phyloP scores from a whole-genome alignment of 441 rosid genomes.

The Jatropha podagrica region DNA sequence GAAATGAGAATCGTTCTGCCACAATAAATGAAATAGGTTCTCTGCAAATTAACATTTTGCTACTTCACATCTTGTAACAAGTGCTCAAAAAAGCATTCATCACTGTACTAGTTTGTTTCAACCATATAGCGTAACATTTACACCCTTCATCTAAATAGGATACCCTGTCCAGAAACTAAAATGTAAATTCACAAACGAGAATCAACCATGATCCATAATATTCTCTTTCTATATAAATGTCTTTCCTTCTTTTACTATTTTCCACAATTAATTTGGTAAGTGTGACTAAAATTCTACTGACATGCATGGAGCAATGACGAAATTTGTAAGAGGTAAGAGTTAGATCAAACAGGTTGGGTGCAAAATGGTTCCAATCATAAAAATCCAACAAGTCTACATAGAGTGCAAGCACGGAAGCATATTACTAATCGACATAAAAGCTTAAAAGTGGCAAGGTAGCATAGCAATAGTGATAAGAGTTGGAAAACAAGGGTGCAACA shows the following conservation, averaged over 20 bases:
- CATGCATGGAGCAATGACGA: not conserved
- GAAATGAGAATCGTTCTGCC: conserved; percentile 1
- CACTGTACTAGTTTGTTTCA: not conserved
- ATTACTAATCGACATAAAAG: not conserved
- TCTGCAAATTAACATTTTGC: not conserved
- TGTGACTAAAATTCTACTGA: not conserved
- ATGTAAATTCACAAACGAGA: not conserved
- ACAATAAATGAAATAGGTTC: not conserved
- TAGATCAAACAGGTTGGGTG: not conserved
- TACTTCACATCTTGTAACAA: not conserved
- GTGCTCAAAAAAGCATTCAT: not conserved
- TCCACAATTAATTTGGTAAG: not conserved
- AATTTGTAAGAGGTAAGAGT: not conserved
- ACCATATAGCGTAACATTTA: not conserved
- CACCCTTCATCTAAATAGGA: not conserved
- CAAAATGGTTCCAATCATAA: not conserved
- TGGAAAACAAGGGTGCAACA: not conserved
- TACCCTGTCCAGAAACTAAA: not conserved
- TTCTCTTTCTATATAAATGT: not conserved
- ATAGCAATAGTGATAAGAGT: not conserved
- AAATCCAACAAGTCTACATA: not conserved
- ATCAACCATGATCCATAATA: not conserved
- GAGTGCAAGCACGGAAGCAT: not conserved
- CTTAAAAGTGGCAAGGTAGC: not conserved
- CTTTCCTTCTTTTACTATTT: not conserved